Conservation (phyloP, 768 basidiomycete species). For the Pholiota microspora region DNA sequence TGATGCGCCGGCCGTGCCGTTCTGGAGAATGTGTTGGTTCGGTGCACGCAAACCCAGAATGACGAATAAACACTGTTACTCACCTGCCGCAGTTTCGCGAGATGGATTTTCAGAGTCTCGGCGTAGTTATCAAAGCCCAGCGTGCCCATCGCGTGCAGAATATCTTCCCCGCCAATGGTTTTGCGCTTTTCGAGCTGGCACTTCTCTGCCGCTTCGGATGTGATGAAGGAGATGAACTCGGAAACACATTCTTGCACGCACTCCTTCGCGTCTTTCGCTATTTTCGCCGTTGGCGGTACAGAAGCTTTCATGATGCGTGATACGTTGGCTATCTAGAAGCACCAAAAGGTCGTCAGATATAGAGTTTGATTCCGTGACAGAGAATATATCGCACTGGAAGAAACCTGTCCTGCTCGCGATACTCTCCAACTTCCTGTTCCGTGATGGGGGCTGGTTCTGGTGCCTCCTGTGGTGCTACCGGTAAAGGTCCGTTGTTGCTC, state of each 20-base stretch:
- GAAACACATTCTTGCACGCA: conserved; percentile 98
- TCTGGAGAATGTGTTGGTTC: neutral
- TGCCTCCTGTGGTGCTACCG: conserved; percentile 38
- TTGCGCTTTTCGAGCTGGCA: conserved; percentile 95
- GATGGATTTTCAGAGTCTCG: conserved; percentile 88
- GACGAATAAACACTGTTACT: conserved; percentile 6
- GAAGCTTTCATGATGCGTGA: conserved; percentile 95
- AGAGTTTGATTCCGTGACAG: neutral
- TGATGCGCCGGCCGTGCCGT: neutral
- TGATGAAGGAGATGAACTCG: conserved; percentile 98
- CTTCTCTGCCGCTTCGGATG: conserved; percentile 94
- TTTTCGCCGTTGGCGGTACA: conserved; percentile 89
- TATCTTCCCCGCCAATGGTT: conserved; percentile 97
- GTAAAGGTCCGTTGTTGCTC: conserved; percentile 26
- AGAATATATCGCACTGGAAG: conserved; percentile 65
- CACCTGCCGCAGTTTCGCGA: conserved; percentile 87
- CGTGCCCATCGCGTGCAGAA: conserved; percentile 88
- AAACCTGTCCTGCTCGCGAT: conserved; percentile 92
- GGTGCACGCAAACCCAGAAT: neutral
- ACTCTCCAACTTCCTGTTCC: conserved; percentile 91
- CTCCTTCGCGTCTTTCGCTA: conserved; percentile 97
- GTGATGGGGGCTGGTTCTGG: conserved; percentile 73
- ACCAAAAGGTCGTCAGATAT: neutral
- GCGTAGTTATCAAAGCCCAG: conserved; percentile 96
- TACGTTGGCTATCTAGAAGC: conserved; percentile 89